Evolutionary conservation across 148 eudicot species (phyloP), one percentile per base, ranked within the genome.

Genomic region (Tetragonia tetragonoides): DNA sequence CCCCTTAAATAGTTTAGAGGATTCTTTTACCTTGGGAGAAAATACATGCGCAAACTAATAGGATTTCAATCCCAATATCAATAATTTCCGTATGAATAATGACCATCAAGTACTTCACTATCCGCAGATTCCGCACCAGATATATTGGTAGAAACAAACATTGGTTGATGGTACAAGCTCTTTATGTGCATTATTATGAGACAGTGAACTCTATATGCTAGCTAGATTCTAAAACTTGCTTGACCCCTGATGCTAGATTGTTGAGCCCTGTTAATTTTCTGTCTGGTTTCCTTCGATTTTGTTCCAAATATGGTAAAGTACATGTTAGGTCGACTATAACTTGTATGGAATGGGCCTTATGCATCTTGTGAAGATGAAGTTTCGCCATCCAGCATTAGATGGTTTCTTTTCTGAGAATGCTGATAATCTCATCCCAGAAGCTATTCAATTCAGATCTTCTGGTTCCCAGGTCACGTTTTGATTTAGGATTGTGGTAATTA

Each of bases 341-440:
- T 84, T 96, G 82, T 92, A 90, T 86, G 98, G 99, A 14, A 96
- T 96, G 99, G 98, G 97, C 59, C 95, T 86, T 83, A 80, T 96
- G 75, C 99, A 96, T 86, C 91, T 90, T 79, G 84, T 87, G 75
- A 93, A 87, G 86, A 73, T 89, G 88, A 96, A 88, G 83, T 91
- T 96, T 72, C 98, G 95, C 39, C 86, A 74, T 77, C 97, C 97
- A 47, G 86, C 91, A 69, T 97, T 92, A 68, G 81, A 83, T 83
- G 86, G 49, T 80, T 60, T 70, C 64, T 44, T 81, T 63, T 78
- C 53, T 42, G 71, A 77, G 68, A 83, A 77, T 47, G 47, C 72
- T 77, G 60, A 56, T 65, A 49, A 42, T 64, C 67, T 51, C 41
- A 67, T 44, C 63, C 64, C 76, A 67, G 83, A 84, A 62, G 78